Evolutionary conservation across 2,329 filamentous ascomycete species (phyloP).

Genomic region (Neofusicoccum parvum): DNA sequence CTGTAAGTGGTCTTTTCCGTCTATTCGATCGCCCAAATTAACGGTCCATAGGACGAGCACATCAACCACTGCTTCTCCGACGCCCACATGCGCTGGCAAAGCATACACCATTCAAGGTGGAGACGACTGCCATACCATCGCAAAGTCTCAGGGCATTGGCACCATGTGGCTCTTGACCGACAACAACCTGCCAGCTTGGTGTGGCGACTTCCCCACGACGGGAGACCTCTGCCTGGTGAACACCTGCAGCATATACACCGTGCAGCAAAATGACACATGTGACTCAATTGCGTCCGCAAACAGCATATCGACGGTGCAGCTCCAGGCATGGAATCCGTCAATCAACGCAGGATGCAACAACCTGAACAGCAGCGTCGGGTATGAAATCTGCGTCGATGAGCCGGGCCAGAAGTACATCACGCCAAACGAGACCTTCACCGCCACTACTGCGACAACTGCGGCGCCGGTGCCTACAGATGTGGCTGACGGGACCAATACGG

Average conservation of each 20-base stretch:
- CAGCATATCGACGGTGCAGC: not conserved
- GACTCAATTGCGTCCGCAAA: not conserved
- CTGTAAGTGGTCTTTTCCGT: not conserved
- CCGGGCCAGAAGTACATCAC: not conserved
- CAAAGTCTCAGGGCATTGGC: not conserved
- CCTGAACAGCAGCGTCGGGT: not conserved
- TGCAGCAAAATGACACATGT: not conserved
- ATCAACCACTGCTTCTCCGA: not conserved
- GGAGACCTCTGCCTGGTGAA: not conserved
- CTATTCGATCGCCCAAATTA: not conserved
- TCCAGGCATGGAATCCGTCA: not conserved
- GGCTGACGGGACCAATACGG: constrained; percentile 26
- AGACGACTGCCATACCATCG: not conserved
- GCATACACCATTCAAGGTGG: not conserved
- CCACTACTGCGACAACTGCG: not conserved
- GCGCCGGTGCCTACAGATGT: constrained; percentile 28
- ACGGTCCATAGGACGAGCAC: not conserved
- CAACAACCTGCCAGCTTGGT: not conserved
- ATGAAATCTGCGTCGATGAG: not conserved
- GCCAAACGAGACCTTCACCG: not conserved
- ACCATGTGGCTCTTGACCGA: not conserved
- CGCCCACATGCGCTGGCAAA: not conserved
- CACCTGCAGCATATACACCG: not conserved
- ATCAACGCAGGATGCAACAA: not conserved
- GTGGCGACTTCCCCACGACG: not conserved